Evolutionary conservation across 345 rosid species (phyloP), one percentile per base, ranked within the genome.

Genomic region (Bruguiera sexangula): DNA sequence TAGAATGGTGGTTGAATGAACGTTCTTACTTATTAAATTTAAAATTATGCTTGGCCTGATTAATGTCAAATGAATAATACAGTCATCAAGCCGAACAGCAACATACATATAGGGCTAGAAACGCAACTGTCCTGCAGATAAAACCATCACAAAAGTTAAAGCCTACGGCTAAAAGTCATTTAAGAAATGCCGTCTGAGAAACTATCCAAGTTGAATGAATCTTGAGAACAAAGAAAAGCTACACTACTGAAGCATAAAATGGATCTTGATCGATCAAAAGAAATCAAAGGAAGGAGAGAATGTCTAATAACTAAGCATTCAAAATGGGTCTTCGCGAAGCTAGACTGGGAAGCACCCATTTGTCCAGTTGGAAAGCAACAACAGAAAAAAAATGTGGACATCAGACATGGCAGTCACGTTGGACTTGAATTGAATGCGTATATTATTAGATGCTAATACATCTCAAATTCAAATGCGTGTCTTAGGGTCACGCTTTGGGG

Each of bases 61-160:
- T 43, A 13, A 43, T 43, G 50, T 43, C 50, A 13, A 43, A 43
- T 43, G 50, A 43, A 43, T 43, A 43, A 43, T 13, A 43, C 50
- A 43, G 50, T 43, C 15, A 15, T 13, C 50, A 11, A 43, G 50
- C 50, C 50, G 3, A 43, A 43, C 50, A 43, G 4, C 50, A 43
- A 43, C 50, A 43, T 43, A 3, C 15, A 43, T 13, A 13, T 43
- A 43, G 50, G 18, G 18, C 16, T 13, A 43, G 16, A 43, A 69
- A 66, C 70, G 63, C 58, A 53, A 59, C 66, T 31, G 50, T 67
- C 63, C 24, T 53, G 29, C 27, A 63, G 22, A 60, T 65, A 56
- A 75, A 50, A 65, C 58, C 73, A 72, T 50, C 20, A 58, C n/a
- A 75, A 75, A 64, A 68, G 74, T 75, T 71, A 68, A 79, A 60